phyloP scores from a whole-genome alignment of 495 filamentous ascomycete species.

The Xylaria sp. region DNA sequence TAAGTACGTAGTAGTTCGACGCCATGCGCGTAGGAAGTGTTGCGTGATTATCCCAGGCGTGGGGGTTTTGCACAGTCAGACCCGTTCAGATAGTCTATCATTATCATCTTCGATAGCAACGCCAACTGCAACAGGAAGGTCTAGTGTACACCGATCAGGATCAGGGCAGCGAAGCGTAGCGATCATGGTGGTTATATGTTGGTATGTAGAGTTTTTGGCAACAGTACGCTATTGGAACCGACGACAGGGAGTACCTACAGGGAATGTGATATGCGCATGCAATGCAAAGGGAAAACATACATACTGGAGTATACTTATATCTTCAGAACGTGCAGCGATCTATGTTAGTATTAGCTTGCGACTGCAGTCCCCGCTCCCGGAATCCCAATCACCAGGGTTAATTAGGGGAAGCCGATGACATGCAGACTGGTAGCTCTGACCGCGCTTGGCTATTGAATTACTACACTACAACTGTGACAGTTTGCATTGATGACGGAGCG shows the following conservation, averaged over 20 bases:
- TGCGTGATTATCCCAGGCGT: slow-evolving; percentile 20
- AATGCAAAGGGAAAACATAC: neutral
- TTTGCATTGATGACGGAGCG: slow-evolving; percentile 20
- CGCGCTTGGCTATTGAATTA: slow-evolving; percentile 12
- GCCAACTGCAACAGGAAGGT: slow-evolving; percentile 22
- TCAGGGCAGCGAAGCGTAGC: neutral
- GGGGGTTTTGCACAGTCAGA: slow-evolving; percentile 20
- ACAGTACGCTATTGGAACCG: neutral
- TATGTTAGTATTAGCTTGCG: neutral
- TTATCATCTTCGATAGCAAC: neutral
- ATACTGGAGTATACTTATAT: too few species aligned
- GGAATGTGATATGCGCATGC: slow-evolving; percentile 2
- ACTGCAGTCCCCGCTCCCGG: neutral
- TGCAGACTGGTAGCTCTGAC: slow-evolving; percentile 1
- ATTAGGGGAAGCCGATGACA: neutral
- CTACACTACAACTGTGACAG: slow-evolving; percentile 9
- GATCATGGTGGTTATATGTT: neutral
- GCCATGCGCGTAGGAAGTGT: neutral
- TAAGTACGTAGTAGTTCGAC: neutral
- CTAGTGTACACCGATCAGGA: neutral
- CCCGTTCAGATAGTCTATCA: neutral
- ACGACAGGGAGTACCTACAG: neutral
- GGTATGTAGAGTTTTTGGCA: neutral
- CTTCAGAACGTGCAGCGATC: slow-evolving; percentile 7
- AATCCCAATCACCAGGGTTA: neutral